Base-by-base conservation (phyloP, 1,284 basidiomycete species). In the Cutaneotrichosporon daszewskae region DNA sequence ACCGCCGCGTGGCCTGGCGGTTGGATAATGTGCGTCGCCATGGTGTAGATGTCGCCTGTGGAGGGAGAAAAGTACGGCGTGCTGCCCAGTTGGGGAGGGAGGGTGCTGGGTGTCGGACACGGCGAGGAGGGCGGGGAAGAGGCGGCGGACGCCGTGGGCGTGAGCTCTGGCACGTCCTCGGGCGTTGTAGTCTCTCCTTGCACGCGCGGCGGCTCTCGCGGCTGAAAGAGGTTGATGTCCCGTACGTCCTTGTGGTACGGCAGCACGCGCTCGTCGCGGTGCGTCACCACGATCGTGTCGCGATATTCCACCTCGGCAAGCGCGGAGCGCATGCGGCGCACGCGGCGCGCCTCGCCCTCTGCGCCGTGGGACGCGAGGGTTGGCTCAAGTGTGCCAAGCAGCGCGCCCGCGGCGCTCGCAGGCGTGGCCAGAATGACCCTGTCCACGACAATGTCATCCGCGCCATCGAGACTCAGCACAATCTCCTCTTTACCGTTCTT, bases 381-480 rank as follows among this genome's bases (percentile, higher is more conserved):
- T 6, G 39, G 32, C 29, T 59, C 48, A 9, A 65, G 40, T 17
- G 47, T 55, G 10, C 38, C 58, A 31, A 61, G 47, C 19, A 59
- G 72, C 61, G 34, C 70, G 8, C 73, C 64, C 5, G 80, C 82
- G 14, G 76, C 75, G 40, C 77, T 77, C 2, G 83, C 83, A 58
- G 84, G 82, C 0, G 84, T 85, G 3, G 82, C 83, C 43, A 86
- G 73, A 12, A 86, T 69, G 40, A 86, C 67, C 57, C 81, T 81
- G 39, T 79, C 74, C 56, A 85, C 65, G 19, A 35, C 28, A 7
- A 84, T 32, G 28, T 54, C 49, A 18, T 58, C 54, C 5, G 37
- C 35, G 6, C 38, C 43, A 16, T 47, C 42, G n/a, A 40, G 42
- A 9, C 49, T 22, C 9, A 49, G 33, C 20, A 19, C 10, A 4